Conservation (phyloP, 768 basidiomycete genomes). For the Galerina sulciceps region DNA sequence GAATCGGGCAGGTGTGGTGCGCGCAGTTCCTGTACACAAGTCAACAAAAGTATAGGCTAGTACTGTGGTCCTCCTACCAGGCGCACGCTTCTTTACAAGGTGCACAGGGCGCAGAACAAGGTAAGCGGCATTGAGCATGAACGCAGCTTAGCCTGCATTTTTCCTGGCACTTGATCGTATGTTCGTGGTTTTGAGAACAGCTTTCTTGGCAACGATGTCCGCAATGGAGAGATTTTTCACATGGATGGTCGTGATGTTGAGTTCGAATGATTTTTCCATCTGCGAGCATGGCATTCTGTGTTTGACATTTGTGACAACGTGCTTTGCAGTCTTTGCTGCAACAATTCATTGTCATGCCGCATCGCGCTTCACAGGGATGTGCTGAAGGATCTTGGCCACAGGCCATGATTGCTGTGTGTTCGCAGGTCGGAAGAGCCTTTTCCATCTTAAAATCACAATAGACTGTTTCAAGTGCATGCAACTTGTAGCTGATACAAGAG, state of each 20-base stretch:
- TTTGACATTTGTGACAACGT: constrained; percentile 54
- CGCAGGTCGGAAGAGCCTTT: constrained; percentile 54
- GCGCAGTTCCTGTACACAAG: constrained; percentile 48
- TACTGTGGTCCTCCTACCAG: constrained; percentile 40
- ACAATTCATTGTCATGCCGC: constrained; percentile 51
- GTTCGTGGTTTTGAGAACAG: constrained; percentile 56
- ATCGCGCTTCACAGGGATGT: constrained; percentile 43
- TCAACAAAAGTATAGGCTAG: background rate
- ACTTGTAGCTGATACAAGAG: constrained; percentile 38
- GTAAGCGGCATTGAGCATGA: constrained; percentile 51
- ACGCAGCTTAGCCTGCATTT: constrained; percentile 57
- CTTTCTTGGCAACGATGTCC: constrained; percentile 52
- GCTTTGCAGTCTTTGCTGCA: constrained; percentile 56
- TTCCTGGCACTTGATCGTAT: constrained; percentile 47
- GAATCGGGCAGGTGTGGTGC: constrained; percentile 60
- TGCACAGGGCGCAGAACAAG: constrained; percentile 59
- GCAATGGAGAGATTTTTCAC: constrained; percentile 57
- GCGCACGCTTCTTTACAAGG: constrained; percentile 67
- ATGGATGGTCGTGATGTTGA: constrained; percentile 45
- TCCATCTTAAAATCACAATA: constrained; percentile 45
- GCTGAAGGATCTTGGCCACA: constrained; percentile 50
- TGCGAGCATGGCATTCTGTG: constrained; percentile 14
- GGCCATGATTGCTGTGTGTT: constrained; percentile 50
- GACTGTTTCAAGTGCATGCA: constrained; percentile 48
- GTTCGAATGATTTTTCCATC: constrained; percentile 12